Conservation (phyloP, 148 eudicot genomes). For the Chenopodium berlandieri region DNA sequence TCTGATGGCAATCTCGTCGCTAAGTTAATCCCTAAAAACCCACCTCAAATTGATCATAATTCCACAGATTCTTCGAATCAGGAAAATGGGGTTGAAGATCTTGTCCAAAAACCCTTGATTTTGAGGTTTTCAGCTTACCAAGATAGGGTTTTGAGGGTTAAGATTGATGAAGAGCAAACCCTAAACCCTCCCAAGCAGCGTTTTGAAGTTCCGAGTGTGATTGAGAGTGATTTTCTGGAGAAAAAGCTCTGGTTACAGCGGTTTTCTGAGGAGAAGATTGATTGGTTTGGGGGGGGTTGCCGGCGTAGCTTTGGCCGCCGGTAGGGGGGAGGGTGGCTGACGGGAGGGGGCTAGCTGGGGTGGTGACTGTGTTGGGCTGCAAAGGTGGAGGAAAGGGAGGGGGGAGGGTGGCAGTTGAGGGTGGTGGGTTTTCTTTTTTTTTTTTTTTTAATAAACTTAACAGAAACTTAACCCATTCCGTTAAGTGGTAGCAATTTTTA, state of each 20-base stretch:
- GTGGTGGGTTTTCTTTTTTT: no score
- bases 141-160: conserved; percentile 68
- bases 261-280: conserved; percentile 45
- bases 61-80: conserved; percentile 15
- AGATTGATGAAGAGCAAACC: conserved; percentile 74
- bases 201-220: conserved; percentile 76
- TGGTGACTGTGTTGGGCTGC: no score
- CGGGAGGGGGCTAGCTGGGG: no score
- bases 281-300: no score
- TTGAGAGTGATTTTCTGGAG: conserved; percentile 52
- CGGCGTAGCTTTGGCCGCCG: no score
- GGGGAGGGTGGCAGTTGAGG: no score
- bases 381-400: no score
- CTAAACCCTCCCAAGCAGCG: conserved; percentile 72
- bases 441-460: no score
- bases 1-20: conserved; percentile 73
- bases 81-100: conserved; percentile 26
- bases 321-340: no score
- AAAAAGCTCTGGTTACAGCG: conserved; percentile 78
- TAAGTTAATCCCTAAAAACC: conserved; percentile 45
- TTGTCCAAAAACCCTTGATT: conserved; percentile 50
- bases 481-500: no score
- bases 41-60: conserved; percentile 23
- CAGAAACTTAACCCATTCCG: no score
- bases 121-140: conserved; percentile 67